A percentile compares a stretch with the other conserved stretches of the same genome.
These are phyloP conservation scores for Kregervanrija fluxuum DNA, from an alignment of 805 yeast genomes.

Conservation along the genomic window DNA sequence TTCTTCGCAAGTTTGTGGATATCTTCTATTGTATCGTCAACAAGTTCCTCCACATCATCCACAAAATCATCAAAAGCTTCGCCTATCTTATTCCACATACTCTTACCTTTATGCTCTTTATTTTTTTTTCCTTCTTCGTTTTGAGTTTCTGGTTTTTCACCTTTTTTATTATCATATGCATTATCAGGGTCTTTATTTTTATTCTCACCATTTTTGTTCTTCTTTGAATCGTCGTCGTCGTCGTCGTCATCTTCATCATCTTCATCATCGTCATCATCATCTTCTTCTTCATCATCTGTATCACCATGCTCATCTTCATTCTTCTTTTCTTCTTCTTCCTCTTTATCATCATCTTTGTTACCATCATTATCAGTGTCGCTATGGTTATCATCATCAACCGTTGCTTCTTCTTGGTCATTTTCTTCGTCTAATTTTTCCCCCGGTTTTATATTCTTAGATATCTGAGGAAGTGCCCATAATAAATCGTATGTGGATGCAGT, in stretches of 20 bases:
- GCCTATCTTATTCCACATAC: slow-evolving; percentile 2
- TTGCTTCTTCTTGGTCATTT: slow-evolving; percentile 7
- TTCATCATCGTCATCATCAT: slow-evolving; percentile 9
- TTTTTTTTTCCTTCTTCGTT: neutral
- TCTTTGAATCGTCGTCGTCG: slow-evolving; percentile 4
- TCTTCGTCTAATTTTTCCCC: neutral
- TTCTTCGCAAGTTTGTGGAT: neutral
- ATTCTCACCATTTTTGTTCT: slow-evolving; percentile 13
- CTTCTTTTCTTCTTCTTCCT: slow-evolving; percentile 2
- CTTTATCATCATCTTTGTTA: slow-evolving; percentile 2
- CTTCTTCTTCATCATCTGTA: slow-evolving; percentile 1
- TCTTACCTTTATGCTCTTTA: slow-evolving; percentile 1
- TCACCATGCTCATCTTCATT: neutral
- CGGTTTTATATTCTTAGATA: neutral
- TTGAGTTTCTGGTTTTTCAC: slow-evolving; percentile 16
- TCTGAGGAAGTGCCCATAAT: slow-evolving; percentile 20
- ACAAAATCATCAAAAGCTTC: slow-evolving; percentile 1
- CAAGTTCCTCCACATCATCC: slow-evolving; percentile 3
- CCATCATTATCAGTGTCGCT: neutral
- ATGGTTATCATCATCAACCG: neutral
- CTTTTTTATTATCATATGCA: slow-evolving; percentile 10
- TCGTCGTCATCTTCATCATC: neutral
- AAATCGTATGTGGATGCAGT: slow-evolving; percentile 47
- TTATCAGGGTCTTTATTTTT: slow-evolving; percentile 8
- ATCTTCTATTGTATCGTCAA: slow-evolving; percentile 1